A percentile compares a stretch with the other conserved stretches of the same genome.
Evolutionary conservation across 257 asterid genomes (phyloP).

Genomic region (Gentiana straminea): DNA sequence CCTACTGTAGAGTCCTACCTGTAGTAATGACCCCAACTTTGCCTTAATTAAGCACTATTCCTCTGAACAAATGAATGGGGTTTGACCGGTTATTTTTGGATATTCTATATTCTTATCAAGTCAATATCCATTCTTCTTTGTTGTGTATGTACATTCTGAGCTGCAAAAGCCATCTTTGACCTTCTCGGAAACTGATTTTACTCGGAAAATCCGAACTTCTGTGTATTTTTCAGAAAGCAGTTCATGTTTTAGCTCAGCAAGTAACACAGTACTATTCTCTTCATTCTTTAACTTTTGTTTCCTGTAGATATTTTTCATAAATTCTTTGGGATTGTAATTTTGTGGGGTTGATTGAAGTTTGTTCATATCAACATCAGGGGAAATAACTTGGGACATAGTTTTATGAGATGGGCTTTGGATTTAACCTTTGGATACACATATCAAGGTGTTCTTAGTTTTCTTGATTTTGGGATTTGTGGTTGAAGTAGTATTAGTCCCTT

Average conservation of each 20-base stretch:
- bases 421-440: background rate
- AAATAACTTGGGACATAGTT: conserved; percentile 2
- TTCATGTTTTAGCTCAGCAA: too few relatives aligned
- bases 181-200: conserved; percentile 7
- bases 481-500: background rate
- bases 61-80: too few relatives aligned
- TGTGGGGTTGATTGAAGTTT: too few relatives aligned
- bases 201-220: conserved; percentile 8
- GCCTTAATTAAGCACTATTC: too few relatives aligned
- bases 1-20: too few relatives aligned
- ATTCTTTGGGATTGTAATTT: too few relatives aligned
- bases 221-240: background rate
- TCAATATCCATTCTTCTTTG: conserved; percentile 25
- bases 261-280: too few relatives aligned
- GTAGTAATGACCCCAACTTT: too few relatives aligned
- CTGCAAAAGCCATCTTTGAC: conserved; percentile 7
- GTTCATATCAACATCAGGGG: background rate
- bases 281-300: too few relatives aligned
- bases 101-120: conserved; percentile 21
- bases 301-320: too few relatives aligned
- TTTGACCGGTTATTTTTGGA: too few relatives aligned
- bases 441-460: conserved; percentile 3
- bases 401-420: conserved; percentile 2
- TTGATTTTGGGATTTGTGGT: conserved; percentile 1
- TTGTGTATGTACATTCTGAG: background rate